Evolutionary conservation across 305 asterid genomes (phyloP), one percentile per base, ranked within the genome.

Genomic region (Fraxinus xanthoxyloides): DNA sequence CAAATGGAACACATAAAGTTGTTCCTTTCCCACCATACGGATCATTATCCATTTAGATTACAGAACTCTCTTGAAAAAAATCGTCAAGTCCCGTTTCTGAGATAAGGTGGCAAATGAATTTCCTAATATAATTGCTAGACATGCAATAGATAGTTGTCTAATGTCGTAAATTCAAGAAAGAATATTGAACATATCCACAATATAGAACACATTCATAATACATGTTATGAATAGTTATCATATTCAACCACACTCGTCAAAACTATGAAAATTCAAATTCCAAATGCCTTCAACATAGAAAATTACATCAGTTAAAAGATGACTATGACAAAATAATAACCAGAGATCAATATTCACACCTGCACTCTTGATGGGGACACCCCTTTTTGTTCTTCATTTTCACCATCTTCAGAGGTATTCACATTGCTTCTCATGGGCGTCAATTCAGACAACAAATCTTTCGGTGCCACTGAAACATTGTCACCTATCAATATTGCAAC

Each of bases 401-500:
- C 89, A 76, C 73, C 63, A 69, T 46, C 87, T 77, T 80, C 87
- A 5, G 5, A 83, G 40, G 82, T 19, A 82, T 81, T 86, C 54
- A 6, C 19, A 72, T 36, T 26, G 9, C 80, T 82, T 31, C 30
- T 75, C 7, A 36, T 65, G 5, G 90, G 84, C 0, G 78, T 83
- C 74, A 87, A 83, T 77, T 78, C 95, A 5, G 91, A 78, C 59
- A 90, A 75, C 82, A 94, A 73, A 24, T 89, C 89, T 86, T 83
- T 89, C 0, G 91, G 94, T 61, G 79, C 89, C 73, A 90, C 83
- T 7, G 86, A 88, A 7, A 35, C 86, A 75, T 91, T 12, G 15
- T 40, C 93, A 12, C 97, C 95, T 31, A 90, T 82, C 88, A 94
- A 82, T 26, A 92, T 23, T 1, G 92, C 92, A 0, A 85, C 87